phyloP scores from a whole-genome alignment of 805 yeast species.

The Cyberlindnera suaveolens region DNA sequence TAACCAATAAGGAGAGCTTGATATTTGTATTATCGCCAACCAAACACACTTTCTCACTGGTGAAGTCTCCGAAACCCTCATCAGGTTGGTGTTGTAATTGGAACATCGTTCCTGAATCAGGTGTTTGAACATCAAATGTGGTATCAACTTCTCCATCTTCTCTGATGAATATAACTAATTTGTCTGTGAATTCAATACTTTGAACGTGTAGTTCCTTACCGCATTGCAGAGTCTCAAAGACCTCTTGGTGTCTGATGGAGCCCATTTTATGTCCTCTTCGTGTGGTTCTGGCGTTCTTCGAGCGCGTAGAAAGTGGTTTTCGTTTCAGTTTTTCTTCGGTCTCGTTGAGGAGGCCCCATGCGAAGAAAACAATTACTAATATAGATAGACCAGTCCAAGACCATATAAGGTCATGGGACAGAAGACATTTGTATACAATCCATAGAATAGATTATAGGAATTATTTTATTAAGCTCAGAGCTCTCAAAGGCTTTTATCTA shows the following conservation, averaged over 20 bases:
- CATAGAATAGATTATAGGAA: too few species aligned
- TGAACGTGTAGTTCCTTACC: slow-evolving; percentile 4
- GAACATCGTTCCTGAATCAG: slow-evolving; percentile 12
- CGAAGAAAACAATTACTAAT: too few species aligned
- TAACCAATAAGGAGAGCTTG: slow-evolving; percentile 15
- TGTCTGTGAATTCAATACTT: slow-evolving; percentile 29
- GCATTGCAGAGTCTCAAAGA: neutral
- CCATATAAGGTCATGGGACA: too few species aligned
- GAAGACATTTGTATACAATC: too few species aligned
- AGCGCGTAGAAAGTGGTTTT: too few species aligned
- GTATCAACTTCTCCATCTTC: slow-evolving; percentile 34
- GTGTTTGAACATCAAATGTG: slow-evolving; percentile 20
- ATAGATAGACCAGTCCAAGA: too few species aligned
- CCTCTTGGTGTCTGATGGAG: neutral
- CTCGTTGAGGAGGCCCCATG: too few species aligned
- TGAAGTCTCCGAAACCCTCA: slow-evolving; percentile 34
- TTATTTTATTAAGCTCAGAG: too few species aligned
- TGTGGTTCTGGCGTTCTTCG: neutral
- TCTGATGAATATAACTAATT: slow-evolving; percentile 32
- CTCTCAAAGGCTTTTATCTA: too few species aligned
- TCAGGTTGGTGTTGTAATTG: slow-evolving; percentile 3
- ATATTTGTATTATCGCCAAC: slow-evolving; percentile 16
- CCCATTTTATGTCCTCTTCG: neutral
- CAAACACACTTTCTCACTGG: slow-evolving; percentile 26
- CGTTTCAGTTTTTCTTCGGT: too few species aligned